Evolutionary conservation across 1,284 basidiomycete genomes (phyloP), one percentile per base, ranked within the genome.

Genomic region (Afroboletus lepidellus): DNA sequence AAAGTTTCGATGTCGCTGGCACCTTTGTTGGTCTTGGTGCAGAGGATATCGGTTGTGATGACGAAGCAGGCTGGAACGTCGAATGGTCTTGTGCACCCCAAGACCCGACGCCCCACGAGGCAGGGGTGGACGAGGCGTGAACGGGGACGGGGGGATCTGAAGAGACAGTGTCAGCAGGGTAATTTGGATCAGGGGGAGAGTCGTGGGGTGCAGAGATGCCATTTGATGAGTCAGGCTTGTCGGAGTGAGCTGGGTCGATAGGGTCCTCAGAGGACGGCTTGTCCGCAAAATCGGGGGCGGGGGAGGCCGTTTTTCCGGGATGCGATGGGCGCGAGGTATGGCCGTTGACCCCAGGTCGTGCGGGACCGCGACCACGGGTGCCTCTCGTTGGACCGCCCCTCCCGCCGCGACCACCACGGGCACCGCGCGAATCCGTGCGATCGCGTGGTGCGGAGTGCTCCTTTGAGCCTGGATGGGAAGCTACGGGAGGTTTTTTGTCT

Each of bases 1-100:
- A 89, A 52, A 87, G 68, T 72, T 89, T 88, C 12, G 85, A 81
- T 12, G 81, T 84, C 30, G 82, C 80, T 43, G 85, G 85, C 8
- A 77, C 74, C 70, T 83, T 88, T n/a, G 73, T 66, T 9, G 59
- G 64, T 54, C 71, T 72, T 27, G 60, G 55, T 2, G 60, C 57
- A 18, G 64, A 44, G 15, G 67, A 52, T 53, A 65, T 51, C 21
- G 61, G 57, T 37, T 62, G 64, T 43, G 62, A 60, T 43, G 64
- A 45, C 9, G 60, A 46, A 16, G 61, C 4, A 32, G 61, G 54
- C n/a, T 65, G 5, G 2, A 56, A 30, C 20, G 52, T n/a, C 23
- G 58, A 53, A 39, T 65, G 27, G 57, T 66, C 63, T 56, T 71
- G 60, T 57, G 67, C 54, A 36, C 57, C 51, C 69, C 67, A 71